Evolutionary conservation across 805 yeast species (phyloP), one percentile per base, ranked within the genome.

Genomic region (Middelhovenomyces tepae): DNA sequence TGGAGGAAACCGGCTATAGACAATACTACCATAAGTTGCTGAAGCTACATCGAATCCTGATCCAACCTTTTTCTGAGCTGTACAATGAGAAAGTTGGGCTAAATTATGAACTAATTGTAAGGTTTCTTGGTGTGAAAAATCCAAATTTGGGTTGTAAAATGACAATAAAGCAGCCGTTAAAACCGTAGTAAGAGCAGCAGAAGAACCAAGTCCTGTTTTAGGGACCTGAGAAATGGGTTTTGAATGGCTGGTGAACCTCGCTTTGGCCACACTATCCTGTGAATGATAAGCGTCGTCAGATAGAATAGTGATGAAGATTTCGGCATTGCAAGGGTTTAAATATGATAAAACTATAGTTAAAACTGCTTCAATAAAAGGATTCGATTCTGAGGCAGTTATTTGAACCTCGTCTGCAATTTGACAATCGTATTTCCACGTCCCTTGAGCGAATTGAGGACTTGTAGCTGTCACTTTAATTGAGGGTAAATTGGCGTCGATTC

Each of bases 31-130:
- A 56, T 69, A 89, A 0, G 83, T 78, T 0, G 98, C 98, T 16
- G 96, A 78, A 0, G 95, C 97, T 26, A 91, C 94, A 53, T 91
- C 98, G 56, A 91, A 91, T 0, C 98, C 98, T 3, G 95, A 85
- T 0, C 98, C 98, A 16, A 91, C 77, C 56, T 91, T 91, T 20
- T 84, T 83, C 55, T 91, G 98, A 2, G 98, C 97, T 37, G 73
- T 69, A 54, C 95, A 87, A 55, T 91, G 98, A 0, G 94, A 79
- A 6, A 83, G 64, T 54, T 91, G 98, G 1, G 95, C 73, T 17
- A 85, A 57, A 47, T 85, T 89, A 54, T 91, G 97, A 22, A 89
- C 64, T n/a, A 54, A 39, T 4, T 46, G 43, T 17, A 62, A 43
- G 18, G 31, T 30, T 24, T 17, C 21, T 0, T 28, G 21, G 5